phyloP scores from a whole-genome alignment of 768 basidiomycete species.

The Termitomyces sp. region DNA sequence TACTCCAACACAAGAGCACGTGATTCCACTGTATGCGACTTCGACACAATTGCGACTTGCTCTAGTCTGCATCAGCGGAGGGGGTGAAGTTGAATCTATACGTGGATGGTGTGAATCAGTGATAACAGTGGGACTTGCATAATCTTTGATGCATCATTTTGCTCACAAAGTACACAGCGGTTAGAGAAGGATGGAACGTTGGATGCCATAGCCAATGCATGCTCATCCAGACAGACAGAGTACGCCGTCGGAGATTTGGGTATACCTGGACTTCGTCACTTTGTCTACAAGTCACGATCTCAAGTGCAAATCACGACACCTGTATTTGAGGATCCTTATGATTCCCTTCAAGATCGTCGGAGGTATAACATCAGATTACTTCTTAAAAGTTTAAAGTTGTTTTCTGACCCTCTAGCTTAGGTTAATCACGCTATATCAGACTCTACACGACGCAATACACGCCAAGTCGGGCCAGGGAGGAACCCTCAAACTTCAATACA shows the following conservation, averaged over 20 bases:
- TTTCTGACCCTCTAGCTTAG: constrained; percentile 32
- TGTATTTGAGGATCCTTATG: constrained; percentile 82
- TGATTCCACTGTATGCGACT: background rate
- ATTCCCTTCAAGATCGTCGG: constrained; percentile 48
- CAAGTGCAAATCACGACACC: constrained; percentile 90
- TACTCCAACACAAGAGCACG: constrained; percentile 10
- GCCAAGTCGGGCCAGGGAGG: constrained; percentile 81
- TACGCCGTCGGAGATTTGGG: constrained; percentile 71
- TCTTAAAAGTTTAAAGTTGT: background rate
- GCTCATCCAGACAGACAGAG: constrained; percentile 44
- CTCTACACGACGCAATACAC: constrained; percentile 83
- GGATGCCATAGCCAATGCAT: constrained; percentile 43
- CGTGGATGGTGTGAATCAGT: constrained; percentile 70
- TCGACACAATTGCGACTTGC: constrained; percentile 39
- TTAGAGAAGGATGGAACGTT: constrained; percentile 55
- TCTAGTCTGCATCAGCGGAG: constrained; percentile 76
- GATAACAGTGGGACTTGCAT: constrained; percentile 42
- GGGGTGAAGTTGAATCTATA: constrained; percentile 82
- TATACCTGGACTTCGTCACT: constrained; percentile 91
- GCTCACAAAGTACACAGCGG: constrained; percentile 37
- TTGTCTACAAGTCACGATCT: constrained; percentile 86
- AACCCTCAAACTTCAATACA: constrained; percentile 80
- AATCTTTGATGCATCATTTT: background rate
- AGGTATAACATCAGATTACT: constrained; percentile 35
- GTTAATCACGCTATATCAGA: constrained; percentile 83